Base-by-base conservation (phyloP, 163 green algal genomes). In the Trebouxia gelatinosa region DNA sequence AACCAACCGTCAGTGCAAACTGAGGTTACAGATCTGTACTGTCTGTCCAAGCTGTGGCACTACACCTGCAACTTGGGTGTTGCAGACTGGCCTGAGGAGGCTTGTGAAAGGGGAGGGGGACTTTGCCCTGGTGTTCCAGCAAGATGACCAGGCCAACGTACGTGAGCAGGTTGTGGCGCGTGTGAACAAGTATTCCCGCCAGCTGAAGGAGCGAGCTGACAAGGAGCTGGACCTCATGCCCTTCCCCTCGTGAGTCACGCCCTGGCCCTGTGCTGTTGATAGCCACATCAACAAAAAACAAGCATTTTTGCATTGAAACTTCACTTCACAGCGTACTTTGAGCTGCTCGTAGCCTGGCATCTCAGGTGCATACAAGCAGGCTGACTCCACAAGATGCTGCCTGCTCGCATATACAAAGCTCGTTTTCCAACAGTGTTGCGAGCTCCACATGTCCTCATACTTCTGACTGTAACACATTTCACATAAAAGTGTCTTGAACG, bases 191-290 rank as follows among this genome's bases (percentile, higher is more conserved):
- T 37, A 71, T 3, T 84, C 82, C 0, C 71, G 66, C 23, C 67
- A 75, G 17, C 66, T 90, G 59, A 21, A 66, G 16, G 67, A 77
- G 51, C 80, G 87, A 0, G 77, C 79, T 26, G 35, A 48, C 19
- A 40, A 67, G 26, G 87, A 91, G 54, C 50, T 87, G 9, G 37
- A 68, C 1, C 7, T 32, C 6, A 77, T 91, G 39, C 87, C 87
- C 2, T 89, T 87, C 58, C 13, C 75, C 26, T 76, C 72, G 78
- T 83, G 68, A 66, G 78, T 70, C 2, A 43, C n/a, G n/a, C n/a
- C n/a, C n/a, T n/a, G 19, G 9, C 6, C 57, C 17, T n/a, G 57
- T 32, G n/a, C 23, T 66, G 57, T 66, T 54, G 9, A 9, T 54
- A 6, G 34, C 23, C 35, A 29, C 17, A 1, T 35, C 35, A 17